These are phyloP conservation scores for Trametes cinnabarina DNA, from an alignment of 768 basidiomycete species.

Conservation along the genomic window DNA sequence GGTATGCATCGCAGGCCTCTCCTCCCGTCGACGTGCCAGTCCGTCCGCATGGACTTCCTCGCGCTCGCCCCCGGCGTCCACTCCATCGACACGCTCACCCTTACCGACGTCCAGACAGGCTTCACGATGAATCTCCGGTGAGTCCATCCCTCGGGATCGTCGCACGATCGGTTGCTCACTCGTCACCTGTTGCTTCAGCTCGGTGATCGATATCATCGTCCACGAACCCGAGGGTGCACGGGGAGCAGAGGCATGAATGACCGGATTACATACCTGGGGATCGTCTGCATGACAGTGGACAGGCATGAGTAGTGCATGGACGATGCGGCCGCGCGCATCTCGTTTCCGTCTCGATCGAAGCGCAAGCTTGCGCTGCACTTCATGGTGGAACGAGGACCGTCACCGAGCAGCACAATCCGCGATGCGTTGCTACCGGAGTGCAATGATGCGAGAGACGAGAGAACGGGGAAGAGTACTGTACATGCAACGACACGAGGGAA, in stretches of 20 bases:
- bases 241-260: neutral
- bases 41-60: constrained; percentile 82
- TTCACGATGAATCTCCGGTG: constrained; percentile 74
- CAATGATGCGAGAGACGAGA: too few relatives aligned
- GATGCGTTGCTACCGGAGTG: too few relatives aligned
- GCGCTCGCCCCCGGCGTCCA: constrained; percentile 81
- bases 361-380: too few relatives aligned
- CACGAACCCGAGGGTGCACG: constrained; percentile 43
- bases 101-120: constrained; percentile 75
- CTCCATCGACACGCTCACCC: constrained; percentile 63
- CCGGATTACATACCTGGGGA: neutral
- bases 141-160: constrained; percentile 18
- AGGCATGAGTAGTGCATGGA: too few relatives aligned
- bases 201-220: constrained; percentile 73
- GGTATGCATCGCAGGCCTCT: constrained; percentile 59
- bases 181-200: constrained; percentile 52
- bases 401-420: too few relatives aligned
- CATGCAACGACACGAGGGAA: too few relatives aligned
- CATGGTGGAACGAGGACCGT: too few relatives aligned
- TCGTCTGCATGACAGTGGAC: too few relatives aligned
- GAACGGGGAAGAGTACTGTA: too few relatives aligned
- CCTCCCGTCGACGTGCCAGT: constrained; percentile 79
- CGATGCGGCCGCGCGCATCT: too few relatives aligned
- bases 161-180: neutral
- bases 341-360: too few relatives aligned